These are phyloP conservation scores for Leptographium procerum DNA, from an alignment of 2,329 filamentous ascomycete genomes.

Conservation along the genomic window DNA sequence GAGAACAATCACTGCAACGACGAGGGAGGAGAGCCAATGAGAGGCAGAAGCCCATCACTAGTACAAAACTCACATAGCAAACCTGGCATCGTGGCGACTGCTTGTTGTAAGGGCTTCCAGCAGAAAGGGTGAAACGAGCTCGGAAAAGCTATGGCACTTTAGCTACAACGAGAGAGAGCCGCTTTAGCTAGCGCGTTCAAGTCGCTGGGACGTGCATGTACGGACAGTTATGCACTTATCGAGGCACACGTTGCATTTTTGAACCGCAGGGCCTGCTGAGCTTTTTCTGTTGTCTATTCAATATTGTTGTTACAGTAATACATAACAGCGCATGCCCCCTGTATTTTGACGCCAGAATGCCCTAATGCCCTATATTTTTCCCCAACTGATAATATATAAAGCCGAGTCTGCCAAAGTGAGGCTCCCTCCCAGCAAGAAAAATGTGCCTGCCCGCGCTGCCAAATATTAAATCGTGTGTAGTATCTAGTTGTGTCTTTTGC, in stretches of 20 bases:
- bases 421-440: too few species aligned
- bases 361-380: background rate
- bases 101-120: background rate
- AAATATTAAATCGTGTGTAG: background rate
- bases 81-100: slow-evolving; percentile 34
- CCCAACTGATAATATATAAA: background rate
- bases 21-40: too few species aligned
- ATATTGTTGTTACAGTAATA: too few species aligned
- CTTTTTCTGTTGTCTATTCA: too few species aligned
- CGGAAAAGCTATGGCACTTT: too few species aligned
- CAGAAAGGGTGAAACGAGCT: too few species aligned
- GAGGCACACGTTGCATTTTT: background rate
- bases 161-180: too few species aligned
- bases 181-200: background rate
- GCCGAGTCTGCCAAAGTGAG: background rate
- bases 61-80: slow-evolving; percentile 36
- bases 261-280: too few species aligned
- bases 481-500: background rate
- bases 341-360: background rate
- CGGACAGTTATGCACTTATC: background rate
- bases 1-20: background rate
- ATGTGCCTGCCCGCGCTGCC: background rate
- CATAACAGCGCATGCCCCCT: too few species aligned
- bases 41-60: too few species aligned
- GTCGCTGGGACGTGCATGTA: background rate